Percentiles rank a stretch among this genome's conserved stretches.
Evolutionary conservation across 176 grass and related monocot species (phyloP).

Genomic region (Musa troglodytarum): DNA sequence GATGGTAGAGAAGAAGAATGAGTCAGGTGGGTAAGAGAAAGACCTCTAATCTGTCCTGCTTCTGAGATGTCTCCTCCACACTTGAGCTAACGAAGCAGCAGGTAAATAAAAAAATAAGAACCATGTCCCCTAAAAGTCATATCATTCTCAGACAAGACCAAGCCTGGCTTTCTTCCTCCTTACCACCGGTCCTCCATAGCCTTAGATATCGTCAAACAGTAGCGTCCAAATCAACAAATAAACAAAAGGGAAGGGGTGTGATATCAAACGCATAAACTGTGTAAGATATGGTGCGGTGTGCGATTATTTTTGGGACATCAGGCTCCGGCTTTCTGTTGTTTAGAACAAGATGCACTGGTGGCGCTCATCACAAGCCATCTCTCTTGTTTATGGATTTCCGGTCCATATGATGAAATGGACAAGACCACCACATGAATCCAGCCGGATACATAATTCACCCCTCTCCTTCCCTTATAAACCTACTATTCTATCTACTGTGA

Average conservation of each 20-base stretch:
- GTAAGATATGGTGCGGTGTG: not conserved
- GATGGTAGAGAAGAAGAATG: no score
- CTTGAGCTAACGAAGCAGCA: no score
- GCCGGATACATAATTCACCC: constrained; percentile 34
- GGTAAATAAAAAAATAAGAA: not conserved
- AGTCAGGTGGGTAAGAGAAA: no score
- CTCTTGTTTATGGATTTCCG: not conserved
- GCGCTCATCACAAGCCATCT: not conserved
- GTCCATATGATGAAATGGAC: constrained; percentile 43
- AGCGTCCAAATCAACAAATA: not conserved
- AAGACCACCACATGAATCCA: constrained; percentile 53
- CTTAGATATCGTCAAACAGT: not conserved
- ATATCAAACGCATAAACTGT: not conserved
- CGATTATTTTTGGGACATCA: not conserved
- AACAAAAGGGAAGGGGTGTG: not conserved
- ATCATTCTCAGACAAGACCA: not conserved
- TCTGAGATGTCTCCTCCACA: no score
- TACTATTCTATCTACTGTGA: constrained; percentile 15
- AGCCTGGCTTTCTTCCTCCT: not conserved
- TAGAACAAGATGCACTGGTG: not conserved
- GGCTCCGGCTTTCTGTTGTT: not conserved
- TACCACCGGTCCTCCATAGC: not conserved
- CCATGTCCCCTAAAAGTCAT: not conserved
- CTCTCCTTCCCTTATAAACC: constrained; percentile 17
- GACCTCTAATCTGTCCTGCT: no score